Evolutionary conservation across 768 basidiomycete species (phyloP).

Genomic region (Dioszegia crocea): DNA sequence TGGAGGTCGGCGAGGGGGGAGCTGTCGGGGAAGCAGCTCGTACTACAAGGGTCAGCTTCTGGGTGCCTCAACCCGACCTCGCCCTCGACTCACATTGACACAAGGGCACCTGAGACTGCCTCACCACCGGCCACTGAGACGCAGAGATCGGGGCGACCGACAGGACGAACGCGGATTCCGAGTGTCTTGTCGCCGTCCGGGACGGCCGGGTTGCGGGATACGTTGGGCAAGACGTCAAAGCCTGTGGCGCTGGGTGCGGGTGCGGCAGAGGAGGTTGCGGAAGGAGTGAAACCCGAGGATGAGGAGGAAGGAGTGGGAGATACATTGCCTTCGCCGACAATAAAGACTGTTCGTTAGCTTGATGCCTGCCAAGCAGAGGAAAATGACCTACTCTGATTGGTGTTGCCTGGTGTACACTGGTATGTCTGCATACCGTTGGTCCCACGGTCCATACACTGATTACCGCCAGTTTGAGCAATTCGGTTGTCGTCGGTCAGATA

Average conservation of each 20-base stretch:
- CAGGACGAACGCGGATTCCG: conserved; percentile 11
- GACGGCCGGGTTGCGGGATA: background rate
- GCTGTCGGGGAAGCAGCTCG: background rate
- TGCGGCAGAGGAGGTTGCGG: background rate
- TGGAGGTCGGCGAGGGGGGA: background rate
- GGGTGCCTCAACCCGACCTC: background rate
- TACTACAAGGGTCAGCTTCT: background rate
- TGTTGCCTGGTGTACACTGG: conserved; percentile 45
- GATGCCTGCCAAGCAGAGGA: background rate
- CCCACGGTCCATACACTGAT: conserved; percentile 44
- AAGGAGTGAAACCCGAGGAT: background rate
- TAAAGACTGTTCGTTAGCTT: background rate
- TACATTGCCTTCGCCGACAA: background rate
- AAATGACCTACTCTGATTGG: conserved; percentile 39
- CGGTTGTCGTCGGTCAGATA: conserved; percentile 40
- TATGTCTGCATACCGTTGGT: conserved; percentile 38
- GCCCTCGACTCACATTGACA: background rate
- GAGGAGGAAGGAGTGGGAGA: background rate
- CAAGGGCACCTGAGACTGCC: background rate
- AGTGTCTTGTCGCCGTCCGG: background rate
- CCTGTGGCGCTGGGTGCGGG: background rate
- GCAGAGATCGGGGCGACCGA: background rate
- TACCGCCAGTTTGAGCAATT: conserved; percentile 46
- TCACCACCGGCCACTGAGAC: background rate
- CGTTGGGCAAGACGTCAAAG: background rate